phyloP scores from a whole-genome alignment of 75 land plant species.

The Larix kaempferi region DNA sequence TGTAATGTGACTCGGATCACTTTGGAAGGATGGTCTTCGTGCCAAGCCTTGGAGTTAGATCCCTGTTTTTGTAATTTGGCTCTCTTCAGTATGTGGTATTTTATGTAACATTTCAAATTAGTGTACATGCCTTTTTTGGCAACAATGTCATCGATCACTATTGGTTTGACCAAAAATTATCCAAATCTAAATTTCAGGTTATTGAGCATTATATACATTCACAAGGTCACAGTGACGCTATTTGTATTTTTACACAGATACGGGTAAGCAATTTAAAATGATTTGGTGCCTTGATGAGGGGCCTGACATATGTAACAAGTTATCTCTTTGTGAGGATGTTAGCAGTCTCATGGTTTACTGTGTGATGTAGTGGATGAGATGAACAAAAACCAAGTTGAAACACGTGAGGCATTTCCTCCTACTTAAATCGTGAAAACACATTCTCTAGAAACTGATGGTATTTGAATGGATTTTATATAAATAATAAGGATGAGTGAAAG shows the following conservation, averaged over 20 bases:
- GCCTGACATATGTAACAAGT: background rate
- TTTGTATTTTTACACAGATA: too few species aligned
- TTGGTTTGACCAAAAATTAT: background rate
- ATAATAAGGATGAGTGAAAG: too few species aligned
- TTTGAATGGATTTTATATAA: too few species aligned
- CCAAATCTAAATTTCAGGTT: background rate
- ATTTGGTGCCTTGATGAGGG: background rate
- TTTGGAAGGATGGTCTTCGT: background rate
- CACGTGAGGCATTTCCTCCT: too few species aligned
- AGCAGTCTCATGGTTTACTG: too few species aligned
- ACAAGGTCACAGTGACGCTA: too few species aligned
- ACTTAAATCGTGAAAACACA: too few species aligned
- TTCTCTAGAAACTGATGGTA: too few species aligned
- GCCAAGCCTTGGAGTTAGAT: background rate
- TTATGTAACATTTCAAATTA: background rate
- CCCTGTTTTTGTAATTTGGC: background rate
- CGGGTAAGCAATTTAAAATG: too few species aligned
- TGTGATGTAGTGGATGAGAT: too few species aligned
- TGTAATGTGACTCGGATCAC: background rate
- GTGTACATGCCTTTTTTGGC: background rate
- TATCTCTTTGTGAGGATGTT: background rate
- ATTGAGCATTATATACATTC: too few species aligned
- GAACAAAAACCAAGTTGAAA: too few species aligned
- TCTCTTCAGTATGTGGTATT: background rate
- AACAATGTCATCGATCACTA: background rate